phyloP scores from a whole-genome alignment of 2,329 filamentous ascomycete species.

The Stagonosporopsis chrysanthemi region DNA sequence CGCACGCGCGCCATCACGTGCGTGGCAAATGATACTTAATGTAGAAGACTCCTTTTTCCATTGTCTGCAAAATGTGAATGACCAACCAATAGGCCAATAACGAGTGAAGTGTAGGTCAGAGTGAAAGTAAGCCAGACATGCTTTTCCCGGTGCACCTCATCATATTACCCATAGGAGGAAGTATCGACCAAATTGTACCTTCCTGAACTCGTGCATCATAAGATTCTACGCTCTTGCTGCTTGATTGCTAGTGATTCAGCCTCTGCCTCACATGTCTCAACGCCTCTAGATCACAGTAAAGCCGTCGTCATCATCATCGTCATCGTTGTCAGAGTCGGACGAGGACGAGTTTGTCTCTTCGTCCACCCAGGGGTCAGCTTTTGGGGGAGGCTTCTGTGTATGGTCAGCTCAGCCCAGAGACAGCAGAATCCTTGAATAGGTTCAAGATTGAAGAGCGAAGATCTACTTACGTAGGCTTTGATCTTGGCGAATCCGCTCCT shows the following conservation, averaged over 20 bases:
- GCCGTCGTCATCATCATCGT: constrained; percentile 45
- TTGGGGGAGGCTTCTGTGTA: constrained; percentile 4
- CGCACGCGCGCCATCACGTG: constrained; percentile 40
- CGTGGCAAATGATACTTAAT: constrained; percentile 35
- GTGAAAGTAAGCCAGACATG: not conserved
- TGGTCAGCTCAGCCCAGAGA: constrained; percentile 34
- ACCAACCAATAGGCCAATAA: not conserved
- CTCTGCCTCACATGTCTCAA: too few species aligned
- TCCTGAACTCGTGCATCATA: not conserved
- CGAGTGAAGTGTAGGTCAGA: not conserved
- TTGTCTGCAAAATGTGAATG: not conserved
- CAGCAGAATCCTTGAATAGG: not conserved
- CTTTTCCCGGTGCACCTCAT: not conserved
- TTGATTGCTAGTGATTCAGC: not conserved
- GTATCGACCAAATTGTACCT: not conserved
- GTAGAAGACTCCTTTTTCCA: constrained; percentile 10
- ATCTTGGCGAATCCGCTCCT: constrained; percentile 41
- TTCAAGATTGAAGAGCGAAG: too few species aligned
- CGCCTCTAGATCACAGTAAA: constrained; percentile 21
- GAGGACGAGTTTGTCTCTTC: constrained; percentile 53
- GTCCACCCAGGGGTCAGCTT: constrained; percentile 23
- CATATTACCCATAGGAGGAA: not conserved
- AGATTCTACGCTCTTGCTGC: not conserved
- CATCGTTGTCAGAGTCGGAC: constrained; percentile 49
- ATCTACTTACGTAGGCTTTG: constrained; percentile 36